Evolutionary conservation across 2,329 filamentous ascomycete genomes (phyloP), one percentile per base, ranked within the genome.

Genomic region (Orbilia brochopaga): DNA sequence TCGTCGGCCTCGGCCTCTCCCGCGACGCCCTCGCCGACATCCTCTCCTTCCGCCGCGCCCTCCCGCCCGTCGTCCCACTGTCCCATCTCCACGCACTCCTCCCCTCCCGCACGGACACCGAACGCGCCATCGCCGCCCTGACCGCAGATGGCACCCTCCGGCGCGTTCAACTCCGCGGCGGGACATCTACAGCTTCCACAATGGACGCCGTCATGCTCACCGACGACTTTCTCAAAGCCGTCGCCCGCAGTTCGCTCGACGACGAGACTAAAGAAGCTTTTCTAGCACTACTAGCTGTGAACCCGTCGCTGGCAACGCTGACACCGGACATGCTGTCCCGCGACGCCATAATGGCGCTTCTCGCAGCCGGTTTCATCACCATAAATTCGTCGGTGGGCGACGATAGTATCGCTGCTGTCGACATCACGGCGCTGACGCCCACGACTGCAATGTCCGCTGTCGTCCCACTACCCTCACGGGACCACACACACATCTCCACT

Each of bases 1-100:
- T 74, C 40, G 62, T 56, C n/a, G 69, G 69, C 30, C 58, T 73
- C 13, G 73, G 73, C 21, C 24, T 74, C n/a, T 74, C 73, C 15
- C 61, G 66, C 15, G 57, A 65, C 11, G 32, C 54, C 21, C 56
- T 69, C 48, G 61, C 73, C n/a, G 73, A 74, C 4, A 52, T 69
- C 17, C 53, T 73, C 13, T 61, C 62, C 27, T 69, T 60, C 54
- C 73, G 73, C 30, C 57, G 55, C 2, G 37, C 57, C 3, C 50
- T 74, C 10, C 73, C 73, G 19, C 58, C 46, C 13, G 69, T 73
- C n/a, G 69, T 73, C 11, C 61, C 57, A 21, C 24, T 63, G 7
- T 42, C 59, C 32, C 69, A 73, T 30, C 52, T 73, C 0, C 69
- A 73, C 21, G 60, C 69, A 1, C 56, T 73, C 0, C 69, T 73